These are phyloP conservation scores for Prunus dulcis DNA, from an alignment of 306 rosid species.

Conservation along the genomic window DNA sequence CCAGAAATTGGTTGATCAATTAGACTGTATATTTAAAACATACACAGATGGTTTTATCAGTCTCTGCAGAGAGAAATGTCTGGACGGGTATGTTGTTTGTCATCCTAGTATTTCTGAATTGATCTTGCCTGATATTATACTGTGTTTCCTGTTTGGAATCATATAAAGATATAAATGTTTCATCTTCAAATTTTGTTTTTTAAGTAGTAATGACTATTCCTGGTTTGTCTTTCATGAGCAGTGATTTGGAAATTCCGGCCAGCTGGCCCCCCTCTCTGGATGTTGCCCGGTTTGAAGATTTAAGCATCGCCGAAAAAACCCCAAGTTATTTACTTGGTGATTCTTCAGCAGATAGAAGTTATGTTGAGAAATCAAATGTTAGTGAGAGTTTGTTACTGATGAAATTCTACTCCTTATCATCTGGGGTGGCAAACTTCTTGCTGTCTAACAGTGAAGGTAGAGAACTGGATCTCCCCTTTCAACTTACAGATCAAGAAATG, in stretches of 20 bases:
- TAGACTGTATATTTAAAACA: conserved; percentile 49
- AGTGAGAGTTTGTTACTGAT: conserved; percentile 73
- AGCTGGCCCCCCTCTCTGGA: conserved; percentile 43
- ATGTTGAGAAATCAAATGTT: conserved; percentile 73
- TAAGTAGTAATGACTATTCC: neutral
- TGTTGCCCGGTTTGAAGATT: conserved; percentile 37
- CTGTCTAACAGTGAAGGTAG: conserved; percentile 45
- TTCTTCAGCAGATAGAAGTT: conserved; percentile 47
- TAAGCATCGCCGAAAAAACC: conserved; percentile 12
- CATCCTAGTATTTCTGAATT: neutral
- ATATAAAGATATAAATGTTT: neutral
- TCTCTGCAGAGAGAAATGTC: conserved; percentile 47
- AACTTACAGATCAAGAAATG: conserved; percentile 60
- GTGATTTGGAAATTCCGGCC: conserved; percentile 53
- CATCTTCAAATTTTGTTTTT: neutral
- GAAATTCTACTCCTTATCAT: conserved; percentile 71
- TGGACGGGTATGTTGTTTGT: conserved; percentile 47
- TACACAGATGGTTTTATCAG: conserved; percentile 48
- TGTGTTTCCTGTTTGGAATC: no score
- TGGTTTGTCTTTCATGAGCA: conserved; percentile 15
- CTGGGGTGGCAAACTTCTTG: conserved; percentile 48
- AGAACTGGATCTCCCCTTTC: conserved; percentile 73
- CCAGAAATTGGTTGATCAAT: conserved; percentile 53
- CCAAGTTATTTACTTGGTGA: conserved; percentile 22
- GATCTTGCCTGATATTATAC: no score